Evolutionary conservation across 2,329 filamentous ascomycete genomes (phyloP).

Genomic region (Penicillium sp.): DNA sequence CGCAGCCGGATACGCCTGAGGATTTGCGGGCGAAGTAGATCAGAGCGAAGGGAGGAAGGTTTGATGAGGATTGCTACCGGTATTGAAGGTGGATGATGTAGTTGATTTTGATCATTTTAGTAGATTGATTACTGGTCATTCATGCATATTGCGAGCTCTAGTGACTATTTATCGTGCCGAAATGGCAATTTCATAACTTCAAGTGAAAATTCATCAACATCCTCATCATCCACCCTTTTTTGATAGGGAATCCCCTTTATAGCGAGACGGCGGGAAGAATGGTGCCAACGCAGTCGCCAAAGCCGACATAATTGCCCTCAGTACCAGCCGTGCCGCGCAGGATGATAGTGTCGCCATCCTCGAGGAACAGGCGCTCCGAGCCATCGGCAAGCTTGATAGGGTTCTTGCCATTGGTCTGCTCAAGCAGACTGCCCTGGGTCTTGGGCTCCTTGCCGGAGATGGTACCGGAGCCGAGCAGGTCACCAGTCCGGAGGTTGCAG

Average conservation of each 20-base stretch:
- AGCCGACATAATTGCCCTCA: constrained; percentile 70
- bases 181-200: constrained; percentile 6
- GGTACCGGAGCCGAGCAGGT: constrained; percentile 76
- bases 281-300: constrained; percentile 70
- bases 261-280: constrained; percentile 54
- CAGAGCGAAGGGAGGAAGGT: neutral
- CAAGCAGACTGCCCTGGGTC: constrained; percentile 69
- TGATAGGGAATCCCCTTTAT: constrained; percentile 11
- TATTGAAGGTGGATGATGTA: too few relatives aligned
- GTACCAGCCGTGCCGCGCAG: constrained; percentile 68
- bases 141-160: constrained; percentile 10
- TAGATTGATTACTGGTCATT: neutral
- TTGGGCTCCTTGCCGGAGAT: constrained; percentile 66
- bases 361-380: constrained; percentile 69
- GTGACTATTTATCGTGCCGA: constrained; percentile 6
- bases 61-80: neutral
- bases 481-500: constrained; percentile 72
- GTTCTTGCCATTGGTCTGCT: constrained; percentile 71
- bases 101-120: neutral
- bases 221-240: constrained; percentile 5
- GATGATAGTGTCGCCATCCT: constrained; percentile 72
- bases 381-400: constrained; percentile 63
- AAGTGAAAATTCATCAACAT: neutral
- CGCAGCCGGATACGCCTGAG: constrained; percentile 57
- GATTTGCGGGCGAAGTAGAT: constrained; percentile 40